Evolutionary conservation across 2,329 filamentous ascomycete species (phyloP).

Genomic region (Aurifilum marmelostoma): DNA sequence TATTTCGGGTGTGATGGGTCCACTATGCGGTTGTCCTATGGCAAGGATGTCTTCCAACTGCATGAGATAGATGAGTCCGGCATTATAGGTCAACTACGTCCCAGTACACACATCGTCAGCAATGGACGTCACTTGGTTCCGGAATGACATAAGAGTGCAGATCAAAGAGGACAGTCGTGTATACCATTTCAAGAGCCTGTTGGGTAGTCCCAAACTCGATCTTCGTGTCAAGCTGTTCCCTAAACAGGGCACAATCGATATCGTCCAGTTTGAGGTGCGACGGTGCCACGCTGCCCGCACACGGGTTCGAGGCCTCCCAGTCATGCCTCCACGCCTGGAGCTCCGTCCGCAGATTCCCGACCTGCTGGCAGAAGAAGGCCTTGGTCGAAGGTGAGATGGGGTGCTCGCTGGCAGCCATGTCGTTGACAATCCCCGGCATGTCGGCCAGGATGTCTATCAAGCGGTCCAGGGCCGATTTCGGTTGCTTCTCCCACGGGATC

Average conservation of each 20-base stretch:
- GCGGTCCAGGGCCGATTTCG: constrained; percentile 31
- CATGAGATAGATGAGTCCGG: constrained; percentile 27
- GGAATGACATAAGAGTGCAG: not conserved
- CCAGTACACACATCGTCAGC: not conserved
- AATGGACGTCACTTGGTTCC: too few species aligned
- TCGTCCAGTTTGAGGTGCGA: constrained; percentile 21
- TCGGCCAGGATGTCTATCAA: constrained; percentile 34
- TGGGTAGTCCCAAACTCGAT: constrained; percentile 27
- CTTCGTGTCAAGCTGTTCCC: constrained; percentile 22
- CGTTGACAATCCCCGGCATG: constrained; percentile 32
- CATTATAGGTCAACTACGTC: constrained; percentile 26
- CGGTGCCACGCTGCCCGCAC: constrained; percentile 20
- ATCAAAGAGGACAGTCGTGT: not conserved
- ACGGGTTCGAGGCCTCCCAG: constrained; percentile 16
- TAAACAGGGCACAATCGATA: constrained; percentile 25
- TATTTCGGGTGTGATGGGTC: constrained; percentile 9
- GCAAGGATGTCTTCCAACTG: constrained; percentile 27
- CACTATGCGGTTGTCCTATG: constrained; percentile 20
- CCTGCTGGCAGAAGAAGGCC: constrained; percentile 15
- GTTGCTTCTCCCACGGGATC: constrained; percentile 32
- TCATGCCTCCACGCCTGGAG: constrained; percentile 21
- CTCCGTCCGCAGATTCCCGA: constrained; percentile 9
- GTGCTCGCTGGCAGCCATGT: constrained; percentile 28
- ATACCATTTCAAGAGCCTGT: constrained; percentile 27
- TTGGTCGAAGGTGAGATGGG: constrained; percentile 23